Evolutionary conservation across 805 yeast species (phyloP).

Genomic region (Peterozyma toletana): DNA sequence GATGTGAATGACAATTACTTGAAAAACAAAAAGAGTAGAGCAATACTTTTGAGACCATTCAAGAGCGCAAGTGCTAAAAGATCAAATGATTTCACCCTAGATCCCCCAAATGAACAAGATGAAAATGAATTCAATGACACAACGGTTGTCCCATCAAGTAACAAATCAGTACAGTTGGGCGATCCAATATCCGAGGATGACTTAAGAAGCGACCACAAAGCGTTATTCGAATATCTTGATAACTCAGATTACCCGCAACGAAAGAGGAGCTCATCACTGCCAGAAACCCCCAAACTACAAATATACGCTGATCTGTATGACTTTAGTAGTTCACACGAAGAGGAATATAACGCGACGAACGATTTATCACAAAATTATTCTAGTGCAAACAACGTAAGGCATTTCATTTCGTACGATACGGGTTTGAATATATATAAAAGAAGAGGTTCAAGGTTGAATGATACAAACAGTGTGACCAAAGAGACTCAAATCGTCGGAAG

Average conservation of each 20-base stretch:
- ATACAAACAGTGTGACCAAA: constrained; percentile 2
- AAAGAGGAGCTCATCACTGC: background rate
- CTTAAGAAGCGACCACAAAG: no score
- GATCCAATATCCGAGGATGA: no score
- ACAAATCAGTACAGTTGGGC: no score
- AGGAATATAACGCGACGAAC: background rate
- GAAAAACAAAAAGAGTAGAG: constrained; percentile 5
- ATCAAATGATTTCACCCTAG: no score
- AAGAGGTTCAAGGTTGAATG: background rate
- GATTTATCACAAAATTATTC: background rate
- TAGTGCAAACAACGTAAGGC: constrained; percentile 16
- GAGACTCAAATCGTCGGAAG: constrained; percentile 5
- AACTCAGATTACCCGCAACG: background rate
- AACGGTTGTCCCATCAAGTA: background rate
- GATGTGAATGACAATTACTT: background rate
- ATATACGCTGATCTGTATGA: background rate
- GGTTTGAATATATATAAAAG: constrained; percentile 11
- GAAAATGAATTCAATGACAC: background rate
- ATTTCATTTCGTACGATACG: constrained; percentile 23
- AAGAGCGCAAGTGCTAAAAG: background rate
- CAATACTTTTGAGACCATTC: constrained; percentile 6
- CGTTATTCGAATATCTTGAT: no score
- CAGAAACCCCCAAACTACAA: background rate
- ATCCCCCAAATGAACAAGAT: background rate
- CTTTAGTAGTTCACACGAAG: background rate